phyloP scores from a whole-genome alignment of 331 rosid genomes.

The Stylosanthes scabra region DNA sequence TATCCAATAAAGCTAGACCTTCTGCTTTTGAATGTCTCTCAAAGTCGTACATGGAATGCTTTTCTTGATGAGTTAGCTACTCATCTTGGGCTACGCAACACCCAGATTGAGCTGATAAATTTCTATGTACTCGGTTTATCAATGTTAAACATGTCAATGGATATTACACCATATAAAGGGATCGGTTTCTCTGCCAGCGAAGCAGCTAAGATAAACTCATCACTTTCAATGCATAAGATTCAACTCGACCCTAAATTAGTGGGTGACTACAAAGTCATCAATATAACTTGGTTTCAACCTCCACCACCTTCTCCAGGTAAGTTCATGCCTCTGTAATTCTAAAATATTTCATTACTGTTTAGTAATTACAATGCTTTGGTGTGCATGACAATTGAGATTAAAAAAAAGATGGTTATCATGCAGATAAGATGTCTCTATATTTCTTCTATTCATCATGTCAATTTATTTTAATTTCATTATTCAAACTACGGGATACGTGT shows the following conservation, averaged over 20 bases:
- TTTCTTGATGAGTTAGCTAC: slow-evolving; percentile 72
- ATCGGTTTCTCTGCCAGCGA: slow-evolving; percentile 71
- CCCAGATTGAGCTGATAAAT: slow-evolving; percentile 82
- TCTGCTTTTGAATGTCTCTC: slow-evolving; percentile 86
- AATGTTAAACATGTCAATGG: slow-evolving; percentile 83
- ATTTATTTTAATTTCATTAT: slow-evolving; percentile 28
- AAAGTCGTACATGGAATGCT: slow-evolving; percentile 64
- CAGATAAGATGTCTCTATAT: not conserved
- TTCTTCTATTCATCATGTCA: not conserved
- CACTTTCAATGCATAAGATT: slow-evolving; percentile 75
- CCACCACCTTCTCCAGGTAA: slow-evolving; percentile 83
- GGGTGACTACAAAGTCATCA: slow-evolving; percentile 83
- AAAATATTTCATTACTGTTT: not conserved
- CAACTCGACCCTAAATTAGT: slow-evolving; percentile 65
- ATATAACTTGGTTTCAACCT: slow-evolving; percentile 84
- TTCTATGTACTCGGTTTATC: slow-evolving; percentile 72
- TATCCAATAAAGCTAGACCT: slow-evolving; percentile 95
- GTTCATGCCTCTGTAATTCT: slow-evolving; percentile 23
- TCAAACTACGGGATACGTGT: not conserved
- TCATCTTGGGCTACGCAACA: slow-evolving; percentile 61
- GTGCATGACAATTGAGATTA: slow-evolving; percentile 8
- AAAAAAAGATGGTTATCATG: slow-evolving; percentile 5
- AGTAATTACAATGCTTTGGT: slow-evolving; percentile 9
- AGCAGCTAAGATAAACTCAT: slow-evolving; percentile 73
- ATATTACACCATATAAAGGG: slow-evolving; percentile 78